These are phyloP conservation scores for Alternaria gansuensis DNA, from an alignment of 2,329 filamentous ascomycete genomes.

Conservation along the genomic window DNA sequence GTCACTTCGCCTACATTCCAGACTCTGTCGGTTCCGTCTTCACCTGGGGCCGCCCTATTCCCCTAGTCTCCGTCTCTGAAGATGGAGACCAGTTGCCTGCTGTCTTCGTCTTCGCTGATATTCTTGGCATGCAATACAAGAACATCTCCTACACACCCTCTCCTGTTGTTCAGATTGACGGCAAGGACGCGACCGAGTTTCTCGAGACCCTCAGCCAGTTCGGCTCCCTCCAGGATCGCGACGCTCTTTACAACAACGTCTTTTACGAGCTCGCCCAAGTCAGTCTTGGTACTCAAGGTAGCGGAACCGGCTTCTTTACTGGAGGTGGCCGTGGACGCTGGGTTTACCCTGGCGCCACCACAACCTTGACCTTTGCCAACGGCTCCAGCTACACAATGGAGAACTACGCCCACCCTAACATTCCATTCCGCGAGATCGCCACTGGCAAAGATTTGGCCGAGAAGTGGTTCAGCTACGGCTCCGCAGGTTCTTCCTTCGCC, in stretches of 20 bases:
- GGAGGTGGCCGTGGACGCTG: slow-evolving; percentile 56
- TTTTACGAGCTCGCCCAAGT: slow-evolving; percentile 59
- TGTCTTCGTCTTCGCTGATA: slow-evolving; percentile 63
- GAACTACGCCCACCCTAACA: slow-evolving; percentile 56
- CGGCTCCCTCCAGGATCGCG: slow-evolving; percentile 63
- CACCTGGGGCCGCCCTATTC: slow-evolving; percentile 58
- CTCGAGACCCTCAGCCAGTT: slow-evolving; percentile 59
- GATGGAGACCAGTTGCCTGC: slow-evolving; percentile 68
- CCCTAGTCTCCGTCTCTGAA: slow-evolving; percentile 67
- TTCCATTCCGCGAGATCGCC: slow-evolving; percentile 53
- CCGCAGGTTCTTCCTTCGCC: slow-evolving; percentile 3
- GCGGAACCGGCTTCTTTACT: slow-evolving; percentile 56
- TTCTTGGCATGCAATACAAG: slow-evolving; percentile 56
- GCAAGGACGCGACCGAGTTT: slow-evolving; percentile 59
- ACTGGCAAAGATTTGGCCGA: slow-evolving; percentile 54
- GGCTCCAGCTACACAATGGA: slow-evolving; percentile 52
- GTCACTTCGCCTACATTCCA: slow-evolving; percentile 67
- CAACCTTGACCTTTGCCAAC: slow-evolving; percentile 58
- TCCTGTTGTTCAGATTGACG: slow-evolving; percentile 66
- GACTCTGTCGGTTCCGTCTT: slow-evolving; percentile 63
- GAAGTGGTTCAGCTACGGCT: slow-evolving; percentile 49
- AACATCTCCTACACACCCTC: slow-evolving; percentile 59
- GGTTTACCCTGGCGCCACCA: slow-evolving; percentile 56
- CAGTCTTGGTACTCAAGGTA: slow-evolving; percentile 52
- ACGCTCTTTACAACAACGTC: slow-evolving; percentile 65